phyloP scores from a whole-genome alignment of 768 basidiomycete species.

The Pleurotus cornucopiae region DNA sequence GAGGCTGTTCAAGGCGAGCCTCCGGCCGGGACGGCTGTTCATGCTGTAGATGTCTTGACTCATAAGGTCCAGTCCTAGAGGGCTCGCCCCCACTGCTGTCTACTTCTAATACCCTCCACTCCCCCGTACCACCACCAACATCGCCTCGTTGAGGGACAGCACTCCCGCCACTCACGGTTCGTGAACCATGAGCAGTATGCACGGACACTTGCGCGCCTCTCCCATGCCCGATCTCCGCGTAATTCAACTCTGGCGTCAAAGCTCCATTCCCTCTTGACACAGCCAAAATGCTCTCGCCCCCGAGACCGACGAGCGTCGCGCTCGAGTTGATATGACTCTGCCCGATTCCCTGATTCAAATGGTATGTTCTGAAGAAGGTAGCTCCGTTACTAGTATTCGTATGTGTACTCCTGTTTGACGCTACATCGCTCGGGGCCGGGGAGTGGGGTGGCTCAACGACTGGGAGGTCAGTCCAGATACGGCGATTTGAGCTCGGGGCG shows the following conservation, averaged over 20 bases:
- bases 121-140: neutral
- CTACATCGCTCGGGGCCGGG: slow-evolving; percentile 58
- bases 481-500: slow-evolving; percentile 20
- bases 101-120: neutral
- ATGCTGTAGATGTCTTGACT: slow-evolving; percentile 8
- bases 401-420: slow-evolving; percentile 48
- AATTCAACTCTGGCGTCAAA: slow-evolving; percentile 69
- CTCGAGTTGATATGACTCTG: slow-evolving; percentile 4
- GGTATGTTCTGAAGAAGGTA: slow-evolving; percentile 56
- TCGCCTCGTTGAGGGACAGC: slow-evolving; percentile 6
- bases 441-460: slow-evolving; percentile 60
- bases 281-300: slow-evolving; percentile 23
- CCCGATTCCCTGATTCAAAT: slow-evolving; percentile 14
- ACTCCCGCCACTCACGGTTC: slow-evolving; percentile 14
- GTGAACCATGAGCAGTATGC: slow-evolving; percentile 13
- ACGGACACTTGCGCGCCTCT: slow-evolving; percentile 36
- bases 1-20: neutral
- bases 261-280: slow-evolving; percentile 46
- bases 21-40: slow-evolving; percentile 3
- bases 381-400: slow-evolving; percentile 53
- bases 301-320: neutral
- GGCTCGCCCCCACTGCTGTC: neutral
- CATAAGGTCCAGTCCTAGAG: neutral
- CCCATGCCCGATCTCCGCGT: slow-evolving; percentile 75
- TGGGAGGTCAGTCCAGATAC: slow-evolving; percentile 26